Evolutionary conservation across 225 moss, liverwort and hornwort genomes (phyloP).

Genomic region (Marchantia polymorpha): DNA sequence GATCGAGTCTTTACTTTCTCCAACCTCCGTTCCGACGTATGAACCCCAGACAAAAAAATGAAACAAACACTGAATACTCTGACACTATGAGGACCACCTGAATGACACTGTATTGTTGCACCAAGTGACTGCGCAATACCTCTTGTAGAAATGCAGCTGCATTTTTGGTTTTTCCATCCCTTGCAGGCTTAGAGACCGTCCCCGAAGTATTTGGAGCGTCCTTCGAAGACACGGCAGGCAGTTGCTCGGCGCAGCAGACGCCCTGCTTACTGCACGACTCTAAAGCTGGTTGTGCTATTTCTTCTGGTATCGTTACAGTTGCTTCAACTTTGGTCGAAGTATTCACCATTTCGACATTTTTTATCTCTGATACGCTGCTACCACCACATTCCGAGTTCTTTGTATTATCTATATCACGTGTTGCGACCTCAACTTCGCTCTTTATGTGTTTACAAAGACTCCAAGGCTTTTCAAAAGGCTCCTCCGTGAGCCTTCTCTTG

Average conservation of each 20-base stretch:
- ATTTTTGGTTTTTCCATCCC: slow-evolving; percentile 49
- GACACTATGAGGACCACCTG: no score
- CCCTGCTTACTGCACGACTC: neutral
- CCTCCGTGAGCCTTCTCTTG: slow-evolving; percentile 23
- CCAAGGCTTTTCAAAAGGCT: slow-evolving; percentile 35
- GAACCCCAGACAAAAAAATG: no score
- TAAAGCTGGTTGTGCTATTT: neutral
- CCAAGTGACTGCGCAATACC: slow-evolving; percentile 46
- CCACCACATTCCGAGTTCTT: neutral
- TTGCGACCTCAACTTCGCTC: neutral
- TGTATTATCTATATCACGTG: neutral
- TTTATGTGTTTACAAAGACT: slow-evolving; percentile 25
- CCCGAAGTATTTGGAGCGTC: neutral
- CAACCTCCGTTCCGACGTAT: no score
- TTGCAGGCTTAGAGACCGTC: slow-evolving; percentile 20
- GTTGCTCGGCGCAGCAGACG: neutral
- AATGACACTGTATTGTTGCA: no score
- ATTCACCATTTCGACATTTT: neutral
- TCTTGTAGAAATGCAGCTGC: slow-evolving; percentile 68
- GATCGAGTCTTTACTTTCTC: no score
- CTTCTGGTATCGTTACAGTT: neutral
- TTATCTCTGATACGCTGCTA: neutral
- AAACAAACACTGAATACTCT: no score
- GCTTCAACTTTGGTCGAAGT: neutral
- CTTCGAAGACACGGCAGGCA: slow-evolving; percentile 4